These are phyloP conservation scores for Phytopythium sindhum DNA, from an alignment of 352 stramenopile genomes.

Conservation along the genomic window DNA sequence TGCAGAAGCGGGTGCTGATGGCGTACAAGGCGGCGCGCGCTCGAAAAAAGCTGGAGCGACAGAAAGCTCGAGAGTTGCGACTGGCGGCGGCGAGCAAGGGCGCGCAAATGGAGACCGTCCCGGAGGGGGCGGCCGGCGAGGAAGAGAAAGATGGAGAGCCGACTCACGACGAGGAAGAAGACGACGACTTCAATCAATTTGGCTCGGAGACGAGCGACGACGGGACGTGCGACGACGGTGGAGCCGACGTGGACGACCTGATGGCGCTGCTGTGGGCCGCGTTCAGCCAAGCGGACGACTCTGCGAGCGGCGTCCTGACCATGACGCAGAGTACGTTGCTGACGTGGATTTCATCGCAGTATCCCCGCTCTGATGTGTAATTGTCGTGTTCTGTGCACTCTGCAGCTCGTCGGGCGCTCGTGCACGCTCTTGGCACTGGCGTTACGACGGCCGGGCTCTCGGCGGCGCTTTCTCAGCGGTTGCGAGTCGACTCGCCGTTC, in stretches of 20 bases:
- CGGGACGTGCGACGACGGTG: constrained; percentile 30
- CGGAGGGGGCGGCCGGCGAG: constrained; percentile 31
- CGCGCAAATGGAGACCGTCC: constrained; percentile 59
- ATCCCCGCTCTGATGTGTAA: background rate
- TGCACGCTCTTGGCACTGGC: constrained; percentile 55
- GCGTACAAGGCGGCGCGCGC: constrained; percentile 62
- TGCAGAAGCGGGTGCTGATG: constrained; percentile 69
- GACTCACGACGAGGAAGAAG: constrained; percentile 22
- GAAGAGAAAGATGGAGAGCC: constrained; percentile 5
- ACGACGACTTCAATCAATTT: constrained; percentile 47
- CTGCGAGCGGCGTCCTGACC: constrained; percentile 37
- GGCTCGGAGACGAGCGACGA: constrained; percentile 48
- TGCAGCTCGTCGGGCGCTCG: constrained; percentile 55
- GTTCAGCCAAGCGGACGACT: constrained; percentile 47
- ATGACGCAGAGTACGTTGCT: constrained; percentile 43
- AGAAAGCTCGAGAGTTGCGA: constrained; percentile 48
- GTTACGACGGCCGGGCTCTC: constrained; percentile 42
- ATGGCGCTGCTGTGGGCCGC: constrained; percentile 64
- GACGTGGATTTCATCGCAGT: background rate
- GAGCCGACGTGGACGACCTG: constrained; percentile 51
- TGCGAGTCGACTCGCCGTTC: constrained; percentile 31
- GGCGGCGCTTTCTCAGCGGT: constrained; percentile 17
- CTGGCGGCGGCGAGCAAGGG: constrained; percentile 16
- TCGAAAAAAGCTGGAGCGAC: constrained; percentile 56
- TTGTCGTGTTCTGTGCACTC: background rate